These are phyloP conservation scores for Canariomyces notabilis DNA, from an alignment of 2,329 filamentous ascomycete genomes.

Conservation along the genomic window DNA sequence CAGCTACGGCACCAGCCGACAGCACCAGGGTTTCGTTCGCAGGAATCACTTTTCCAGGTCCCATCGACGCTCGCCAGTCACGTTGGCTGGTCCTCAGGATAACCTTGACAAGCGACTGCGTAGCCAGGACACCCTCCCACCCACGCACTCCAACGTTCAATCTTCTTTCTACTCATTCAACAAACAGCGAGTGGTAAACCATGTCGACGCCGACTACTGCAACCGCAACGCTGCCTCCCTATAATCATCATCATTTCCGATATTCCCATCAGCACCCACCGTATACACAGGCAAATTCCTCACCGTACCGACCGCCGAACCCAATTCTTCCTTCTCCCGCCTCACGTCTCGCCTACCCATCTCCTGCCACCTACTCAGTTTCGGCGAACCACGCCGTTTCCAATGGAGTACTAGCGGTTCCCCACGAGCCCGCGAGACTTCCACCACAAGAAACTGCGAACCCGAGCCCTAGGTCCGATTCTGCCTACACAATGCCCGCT, in stretches of 20 bases:
- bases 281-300: slow-evolving; percentile 44
- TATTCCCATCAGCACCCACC: slow-evolving; percentile 48
- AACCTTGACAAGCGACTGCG: slow-evolving; percentile 10
- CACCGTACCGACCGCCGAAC: slow-evolving; percentile 32
- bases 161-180: slow-evolving; percentile 10
- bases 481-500: slow-evolving; percentile 36
- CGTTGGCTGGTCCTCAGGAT: slow-evolving; percentile 13
- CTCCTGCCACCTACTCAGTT: slow-evolving; percentile 27
- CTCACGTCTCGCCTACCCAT: slow-evolving; percentile 33
- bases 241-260: slow-evolving; percentile 62
- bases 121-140: not conserved
- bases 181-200: slow-evolving; percentile 21
- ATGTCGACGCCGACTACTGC: slow-evolving; percentile 83
- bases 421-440: slow-evolving; percentile 15
- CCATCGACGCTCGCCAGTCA: slow-evolving; percentile 15
- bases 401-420: slow-evolving; percentile 30
- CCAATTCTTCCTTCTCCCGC: slow-evolving; percentile 35
- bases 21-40: not conserved
- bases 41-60: slow-evolving; percentile 3
- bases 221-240: slow-evolving; percentile 65
- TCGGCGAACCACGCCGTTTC: slow-evolving; percentile 27
- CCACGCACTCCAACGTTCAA: not conserved
- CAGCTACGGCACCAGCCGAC: not conserved
- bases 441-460: slow-evolving; percentile 17
- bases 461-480: slow-evolving; percentile 30